phyloP scores from a whole-genome alignment of 768 basidiomycete species.

The Boletus rubescentipes region DNA sequence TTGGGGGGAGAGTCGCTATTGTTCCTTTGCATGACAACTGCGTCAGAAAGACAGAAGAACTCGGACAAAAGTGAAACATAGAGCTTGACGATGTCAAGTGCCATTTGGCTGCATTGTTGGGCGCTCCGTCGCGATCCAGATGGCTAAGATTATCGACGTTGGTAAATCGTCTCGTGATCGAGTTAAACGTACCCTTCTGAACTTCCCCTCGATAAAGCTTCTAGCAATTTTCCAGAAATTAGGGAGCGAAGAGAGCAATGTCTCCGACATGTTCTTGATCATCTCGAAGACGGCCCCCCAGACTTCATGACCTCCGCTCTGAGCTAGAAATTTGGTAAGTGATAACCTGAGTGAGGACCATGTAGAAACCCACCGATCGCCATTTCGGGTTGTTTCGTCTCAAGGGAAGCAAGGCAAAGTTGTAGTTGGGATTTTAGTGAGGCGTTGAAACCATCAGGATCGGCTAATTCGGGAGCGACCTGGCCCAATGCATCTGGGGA shows the following conservation, averaged over 20 bases:
- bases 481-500: conserved; percentile 48
- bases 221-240: conserved; percentile 93
- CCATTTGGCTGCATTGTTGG: conserved; percentile 83
- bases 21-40: conserved; percentile 58
- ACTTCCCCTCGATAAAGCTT: conserved; percentile 91
- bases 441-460: conserved; percentile 40
- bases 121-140: conserved; percentile 71
- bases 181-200: conserved; percentile 64
- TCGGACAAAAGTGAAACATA: conserved; percentile 84
- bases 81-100: conserved; percentile 79
- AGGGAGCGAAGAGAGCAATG: conserved; percentile 78
- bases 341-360: not conserved
- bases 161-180: not conserved
- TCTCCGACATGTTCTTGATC: conserved; percentile 86
- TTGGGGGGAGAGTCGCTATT: conserved; percentile 43
- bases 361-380: conserved; percentile 48
- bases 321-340: conserved; percentile 43
- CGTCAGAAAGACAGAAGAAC: conserved; percentile 82
- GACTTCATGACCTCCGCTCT: conserved; percentile 67
- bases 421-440: conserved; percentile 59
- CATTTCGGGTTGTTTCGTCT: conserved; percentile 60
- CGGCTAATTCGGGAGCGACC: conserved; percentile 33
- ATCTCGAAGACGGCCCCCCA: conserved; percentile 81
- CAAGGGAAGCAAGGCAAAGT: conserved; percentile 56
- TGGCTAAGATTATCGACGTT: conserved; percentile 22